Percentiles rank a stretch among this genome's conserved stretches.
These are phyloP conservation scores for Trypanosoma theileri DNA, from an alignment of 208 protist genomes.

Conservation along the genomic window DNA sequence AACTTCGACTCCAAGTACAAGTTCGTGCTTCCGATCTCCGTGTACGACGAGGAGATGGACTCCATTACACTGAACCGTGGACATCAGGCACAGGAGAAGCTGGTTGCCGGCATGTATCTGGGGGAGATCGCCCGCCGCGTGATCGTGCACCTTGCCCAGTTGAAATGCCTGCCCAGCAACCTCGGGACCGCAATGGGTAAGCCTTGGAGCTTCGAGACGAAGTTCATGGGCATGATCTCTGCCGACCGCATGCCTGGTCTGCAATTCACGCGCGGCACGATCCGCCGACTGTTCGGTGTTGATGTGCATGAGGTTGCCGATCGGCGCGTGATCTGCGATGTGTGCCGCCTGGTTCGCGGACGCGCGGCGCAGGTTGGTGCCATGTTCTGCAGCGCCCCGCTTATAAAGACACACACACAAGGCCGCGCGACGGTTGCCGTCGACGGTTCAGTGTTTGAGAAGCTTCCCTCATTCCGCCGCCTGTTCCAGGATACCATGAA, in stretches of 20 bases:
- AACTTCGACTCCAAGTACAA: constrained; percentile 87
- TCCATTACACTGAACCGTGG: constrained; percentile 60
- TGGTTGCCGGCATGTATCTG: constrained; percentile 91
- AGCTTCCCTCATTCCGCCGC: constrained; percentile 82
- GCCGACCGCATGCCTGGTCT: constrained; percentile 73
- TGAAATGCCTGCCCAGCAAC: constrained; percentile 53
- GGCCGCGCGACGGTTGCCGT: constrained; percentile 68
- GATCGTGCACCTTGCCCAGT: constrained; percentile 46
- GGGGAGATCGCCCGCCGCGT: constrained; percentile 80
- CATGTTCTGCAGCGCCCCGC: constrained; percentile 61
- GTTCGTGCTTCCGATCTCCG: constrained; percentile 67
- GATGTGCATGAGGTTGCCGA: constrained; percentile 45
- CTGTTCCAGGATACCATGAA: constrained; percentile 73
- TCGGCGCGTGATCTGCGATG: constrained; percentile 58
- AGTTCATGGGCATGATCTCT: constrained; percentile 55
- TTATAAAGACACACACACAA: constrained; percentile 71
- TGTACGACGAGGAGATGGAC: constrained; percentile 78
- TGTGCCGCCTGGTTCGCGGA: constrained; percentile 71
- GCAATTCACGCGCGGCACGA: constrained; percentile 56
- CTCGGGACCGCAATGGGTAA: constrained; percentile 40
- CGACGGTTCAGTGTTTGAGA: constrained; percentile 90
- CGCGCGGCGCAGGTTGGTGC: constrained; percentile 77
- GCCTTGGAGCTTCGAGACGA: constrained; percentile 58
- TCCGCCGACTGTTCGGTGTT: constrained; percentile 49
- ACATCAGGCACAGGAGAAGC: constrained; percentile 83